These are phyloP conservation scores for Trichomonas gallinae DNA, from an alignment of 208 protist genomes.

Conservation along the genomic window DNA sequence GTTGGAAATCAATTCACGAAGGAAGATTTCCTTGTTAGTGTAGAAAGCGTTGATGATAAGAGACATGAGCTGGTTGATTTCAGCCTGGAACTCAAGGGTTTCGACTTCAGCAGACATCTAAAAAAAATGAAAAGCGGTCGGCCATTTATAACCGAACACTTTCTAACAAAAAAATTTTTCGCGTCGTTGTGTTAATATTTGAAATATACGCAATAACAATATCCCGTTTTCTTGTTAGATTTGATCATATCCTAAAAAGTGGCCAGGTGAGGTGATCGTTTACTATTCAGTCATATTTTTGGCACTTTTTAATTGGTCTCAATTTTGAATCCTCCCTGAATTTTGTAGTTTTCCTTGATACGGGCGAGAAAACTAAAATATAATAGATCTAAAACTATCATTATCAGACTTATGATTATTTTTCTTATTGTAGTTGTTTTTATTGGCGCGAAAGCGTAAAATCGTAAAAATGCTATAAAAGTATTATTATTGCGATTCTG, in stretches of 20 bases:
- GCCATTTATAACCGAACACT: not conserved
- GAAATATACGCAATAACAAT: not conserved
- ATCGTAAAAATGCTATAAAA: no score
- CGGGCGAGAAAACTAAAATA: no score
- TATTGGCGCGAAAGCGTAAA: no score
- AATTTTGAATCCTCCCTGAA: no score
- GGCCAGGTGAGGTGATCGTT: not conserved
- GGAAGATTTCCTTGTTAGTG: slow-evolving; percentile 94
- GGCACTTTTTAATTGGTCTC: no score
- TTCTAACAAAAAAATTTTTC: not conserved
- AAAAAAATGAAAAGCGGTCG: not conserved
- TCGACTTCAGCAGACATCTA: not conserved
- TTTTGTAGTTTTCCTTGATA: no score
- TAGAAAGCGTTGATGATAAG: slow-evolving; percentile 99
- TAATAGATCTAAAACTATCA: no score
- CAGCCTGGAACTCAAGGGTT: slow-evolving; percentile 13
- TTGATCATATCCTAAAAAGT: not conserved
- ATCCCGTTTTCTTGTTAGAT: not conserved
- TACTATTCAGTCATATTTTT: no score
- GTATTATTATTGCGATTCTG: no score
- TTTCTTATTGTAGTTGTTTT: no score
- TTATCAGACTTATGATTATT: no score
- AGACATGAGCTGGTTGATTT: slow-evolving; percentile 22
- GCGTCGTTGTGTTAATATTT: not conserved
- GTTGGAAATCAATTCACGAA: slow-evolving; percentile 97